Evolutionary conservation across 2,329 filamentous ascomycete genomes (phyloP), one percentile per base, ranked within the genome.

Genomic region (Ramichloridium luteum): DNA sequence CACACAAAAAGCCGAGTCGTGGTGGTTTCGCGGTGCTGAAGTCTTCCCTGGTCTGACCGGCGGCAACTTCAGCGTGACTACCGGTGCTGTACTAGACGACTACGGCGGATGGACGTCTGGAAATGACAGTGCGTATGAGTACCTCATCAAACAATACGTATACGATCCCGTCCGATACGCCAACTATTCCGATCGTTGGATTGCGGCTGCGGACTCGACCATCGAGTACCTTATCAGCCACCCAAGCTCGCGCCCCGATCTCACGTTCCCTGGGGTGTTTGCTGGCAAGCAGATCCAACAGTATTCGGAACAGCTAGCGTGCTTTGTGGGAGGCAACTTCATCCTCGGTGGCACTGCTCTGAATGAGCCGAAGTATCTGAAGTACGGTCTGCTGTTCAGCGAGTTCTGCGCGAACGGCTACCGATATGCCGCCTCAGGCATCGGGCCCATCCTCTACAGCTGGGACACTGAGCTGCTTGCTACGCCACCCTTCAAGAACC

Each of bases 311-410:
- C 64, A 68, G 34, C 54, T 92, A 36, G 79, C 80, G 20, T 90
- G 82, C 56, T 93, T 93, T 49, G 72, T 80, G 35, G 84, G 81
- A 18, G 84, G 85, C n/a, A 92, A 78, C 55, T 84, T 92, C 59
- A 76, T 93, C 45, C 71, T 93, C 12, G 84, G 78, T 13, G 84
- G 83, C 3, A 67, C 80, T 13, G 72, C 77, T 1, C 70, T 93
- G 23, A 58, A 67, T 28, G 59, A 70, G 30, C 61, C 72, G 27
- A 67, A 74, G 13, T 86, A 88, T 55, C 64, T 80, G 31, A 60
- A 82, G 28, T 84, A 82, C 43, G 85, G 84, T 9, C 65, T 92
- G 8, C 55, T 67, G 5, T 70, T 93, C 15, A 73, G 81, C 4
- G 64, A 75, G n/a, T 74, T 72, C 2, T 93, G 84, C 60, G 76